phyloP scores from a whole-genome alignment of 2,329 filamentous ascomycete genomes.

The Incumbomyces delicatus region DNA sequence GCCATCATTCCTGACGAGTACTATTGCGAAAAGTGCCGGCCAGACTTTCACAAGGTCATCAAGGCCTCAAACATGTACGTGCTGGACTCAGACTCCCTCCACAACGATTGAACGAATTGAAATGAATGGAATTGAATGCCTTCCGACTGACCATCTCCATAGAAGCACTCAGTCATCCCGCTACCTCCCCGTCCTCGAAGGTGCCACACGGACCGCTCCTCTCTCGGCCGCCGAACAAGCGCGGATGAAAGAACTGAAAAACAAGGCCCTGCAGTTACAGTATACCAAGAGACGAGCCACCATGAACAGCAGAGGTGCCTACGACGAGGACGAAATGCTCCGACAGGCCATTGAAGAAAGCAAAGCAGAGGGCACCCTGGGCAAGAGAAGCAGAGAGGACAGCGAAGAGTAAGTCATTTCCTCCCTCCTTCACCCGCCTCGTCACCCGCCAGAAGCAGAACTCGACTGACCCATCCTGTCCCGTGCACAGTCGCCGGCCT shows the following conservation, averaged over 20 bases:
- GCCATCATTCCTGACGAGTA: constrained; percentile 91
- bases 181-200: constrained; percentile 51
- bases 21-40: constrained; percentile 90
- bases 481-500: constrained; percentile 54
- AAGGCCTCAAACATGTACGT: constrained; percentile 76
- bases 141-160: constrained; percentile 4
- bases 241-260: constrained; percentile 37
- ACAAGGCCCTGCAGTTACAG: constrained; percentile 45
- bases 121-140: too few species aligned
- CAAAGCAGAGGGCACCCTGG: constrained; percentile 57
- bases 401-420: constrained; percentile 73
- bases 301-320: constrained; percentile 94
- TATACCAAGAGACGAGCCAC: constrained; percentile 78
- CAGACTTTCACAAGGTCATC: constrained; percentile 79
- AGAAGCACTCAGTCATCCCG: constrained; percentile 52
- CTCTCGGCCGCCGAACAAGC: constrained; percentile 27
- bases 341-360: constrained; percentile 89
- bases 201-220: constrained; percentile 35
- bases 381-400: constrained; percentile 78
- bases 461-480: too few species aligned
- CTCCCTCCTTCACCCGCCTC: not conserved
- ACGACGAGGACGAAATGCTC: constrained; percentile 87
- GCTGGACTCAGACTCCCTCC: not conserved
- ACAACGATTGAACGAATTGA: too few species aligned
- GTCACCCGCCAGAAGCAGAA: constrained; percentile 4